Evolutionary conservation across 768 basidiomycete genomes (phyloP).

Genomic region (Mrakia frigida): DNA sequence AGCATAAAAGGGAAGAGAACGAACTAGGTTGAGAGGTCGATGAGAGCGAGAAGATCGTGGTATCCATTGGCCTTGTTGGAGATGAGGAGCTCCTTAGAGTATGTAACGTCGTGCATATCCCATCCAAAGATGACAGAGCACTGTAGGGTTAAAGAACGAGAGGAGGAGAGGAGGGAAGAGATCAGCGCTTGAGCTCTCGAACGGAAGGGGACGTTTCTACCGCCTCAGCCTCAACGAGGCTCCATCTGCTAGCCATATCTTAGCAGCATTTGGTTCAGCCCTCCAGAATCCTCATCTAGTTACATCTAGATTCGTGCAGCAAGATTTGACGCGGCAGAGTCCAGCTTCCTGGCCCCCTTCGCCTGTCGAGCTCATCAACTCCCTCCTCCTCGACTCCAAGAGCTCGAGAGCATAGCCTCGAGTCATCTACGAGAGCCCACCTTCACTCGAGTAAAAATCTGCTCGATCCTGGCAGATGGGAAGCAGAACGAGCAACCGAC

Average conservation of each 20-base stretch:
- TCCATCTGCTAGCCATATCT: background rate
- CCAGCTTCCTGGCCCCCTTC: background rate
- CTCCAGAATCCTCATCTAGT: too few relatives aligned
- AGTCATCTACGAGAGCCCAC: too few relatives aligned
- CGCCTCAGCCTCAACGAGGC: background rate
- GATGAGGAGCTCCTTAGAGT: constrained; percentile 77
- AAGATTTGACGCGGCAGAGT: too few relatives aligned
- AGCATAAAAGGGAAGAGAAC: background rate
- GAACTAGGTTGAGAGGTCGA: constrained; percentile 73
- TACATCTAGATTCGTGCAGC: too few relatives aligned
- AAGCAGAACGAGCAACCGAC: background rate
- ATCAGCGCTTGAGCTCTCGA: background rate
- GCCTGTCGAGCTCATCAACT: background rate
- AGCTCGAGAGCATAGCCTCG: too few relatives aligned
- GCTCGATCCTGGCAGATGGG: too few relatives aligned
- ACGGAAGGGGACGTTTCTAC: background rate
- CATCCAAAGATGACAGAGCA: constrained; percentile 52
- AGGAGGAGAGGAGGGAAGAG: background rate
- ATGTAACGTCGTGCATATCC: constrained; percentile 86
- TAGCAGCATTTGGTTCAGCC: too few relatives aligned
- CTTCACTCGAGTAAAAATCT: too few relatives aligned
- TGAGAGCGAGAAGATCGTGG: constrained; percentile 74
- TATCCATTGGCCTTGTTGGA: constrained; percentile 91
- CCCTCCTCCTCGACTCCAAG: background rate
- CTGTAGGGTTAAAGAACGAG: background rate